Evolutionary conservation across 352 stramenopile species (phyloP).

Genomic region (Pythium guiyangense): DNA sequence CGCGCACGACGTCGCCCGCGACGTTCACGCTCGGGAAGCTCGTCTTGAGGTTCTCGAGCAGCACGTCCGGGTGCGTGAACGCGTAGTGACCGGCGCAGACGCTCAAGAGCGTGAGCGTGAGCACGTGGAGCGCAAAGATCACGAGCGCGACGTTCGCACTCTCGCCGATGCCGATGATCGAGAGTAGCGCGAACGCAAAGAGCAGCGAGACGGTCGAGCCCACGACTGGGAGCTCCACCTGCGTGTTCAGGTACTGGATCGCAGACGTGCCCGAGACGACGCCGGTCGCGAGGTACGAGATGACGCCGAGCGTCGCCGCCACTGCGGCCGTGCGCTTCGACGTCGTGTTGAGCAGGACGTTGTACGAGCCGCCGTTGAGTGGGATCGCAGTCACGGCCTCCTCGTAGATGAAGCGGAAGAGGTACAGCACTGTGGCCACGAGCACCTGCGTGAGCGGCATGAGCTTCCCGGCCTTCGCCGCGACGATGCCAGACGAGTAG

Average conservation of each 20-base stretch:
- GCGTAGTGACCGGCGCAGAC: constrained; percentile 52
- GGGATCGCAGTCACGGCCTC: no score
- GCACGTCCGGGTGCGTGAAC: constrained; percentile 42
- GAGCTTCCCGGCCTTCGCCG: constrained; percentile 60
- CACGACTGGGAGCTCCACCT: constrained; percentile 46
- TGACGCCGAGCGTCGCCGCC: constrained; percentile 73
- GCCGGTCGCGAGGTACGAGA: constrained; percentile 88
- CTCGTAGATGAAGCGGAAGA: constrained; percentile 64
- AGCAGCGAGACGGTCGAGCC: constrained; percentile 39
- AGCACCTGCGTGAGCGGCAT: constrained; percentile 73
- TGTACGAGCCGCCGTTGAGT: no score
- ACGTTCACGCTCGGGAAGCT: constrained; percentile 54
- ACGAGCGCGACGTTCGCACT: constrained; percentile 65
- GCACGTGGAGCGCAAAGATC: constrained; percentile 80
- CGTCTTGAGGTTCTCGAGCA: constrained; percentile 61
- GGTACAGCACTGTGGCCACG: constrained; percentile 55
- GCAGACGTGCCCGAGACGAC: constrained; percentile 63
- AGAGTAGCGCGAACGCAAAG: constrained; percentile 73
- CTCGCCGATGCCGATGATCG: constrained; percentile 70
- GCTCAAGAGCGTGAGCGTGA: constrained; percentile 51
- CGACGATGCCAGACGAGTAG: constrained; percentile 41
- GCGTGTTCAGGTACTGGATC: constrained; percentile 72
- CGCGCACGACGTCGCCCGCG: constrained; percentile 30
- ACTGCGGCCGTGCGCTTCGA: constrained; percentile 18
- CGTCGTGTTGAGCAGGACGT: no score